Conservation (phyloP, 2,329 filamentous ascomycete species). For the Colletotrichum theobromicola region DNA sequence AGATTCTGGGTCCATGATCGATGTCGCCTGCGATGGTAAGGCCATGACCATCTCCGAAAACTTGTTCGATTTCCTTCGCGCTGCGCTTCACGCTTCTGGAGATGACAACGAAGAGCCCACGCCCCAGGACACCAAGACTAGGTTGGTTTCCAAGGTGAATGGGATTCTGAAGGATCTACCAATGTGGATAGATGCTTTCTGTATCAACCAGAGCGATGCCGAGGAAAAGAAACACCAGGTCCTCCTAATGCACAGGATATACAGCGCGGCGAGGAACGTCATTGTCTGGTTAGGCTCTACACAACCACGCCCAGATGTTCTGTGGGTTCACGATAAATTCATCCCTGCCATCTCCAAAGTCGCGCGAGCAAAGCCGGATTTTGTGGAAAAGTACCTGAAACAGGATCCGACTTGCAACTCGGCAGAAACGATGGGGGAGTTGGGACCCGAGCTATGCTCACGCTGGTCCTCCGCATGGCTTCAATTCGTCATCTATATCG, state of each 20-base stretch:
- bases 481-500: not conserved
- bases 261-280: slow-evolving; percentile 6
- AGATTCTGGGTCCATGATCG: not conserved
- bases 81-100: not conserved
- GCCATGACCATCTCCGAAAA: not conserved
- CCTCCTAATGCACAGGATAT: slow-evolving; percentile 21
- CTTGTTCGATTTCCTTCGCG: not conserved
- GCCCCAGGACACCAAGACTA: not conserved
- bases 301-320: not conserved
- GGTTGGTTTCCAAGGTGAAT: not conserved
- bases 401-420: not conserved
- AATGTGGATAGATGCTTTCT: slow-evolving; percentile 24
- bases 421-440: not conserved
- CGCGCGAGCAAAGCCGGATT: not conserved
- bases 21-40: not conserved
- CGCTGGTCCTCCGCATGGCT: not conserved
- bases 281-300: slow-evolving; percentile 13
- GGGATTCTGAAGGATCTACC: not conserved
- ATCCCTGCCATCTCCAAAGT: not conserved
- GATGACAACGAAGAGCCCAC: not conserved
- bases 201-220: slow-evolving; percentile 21
- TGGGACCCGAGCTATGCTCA: not conserved
- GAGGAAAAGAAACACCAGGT: slow-evolving; percentile 21
- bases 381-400: not conserved
- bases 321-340: slow-evolving; percentile 2